Base-by-base conservation (phyloP, 2,329 filamentous ascomycete species). In the Fusarium continuum region DNA sequence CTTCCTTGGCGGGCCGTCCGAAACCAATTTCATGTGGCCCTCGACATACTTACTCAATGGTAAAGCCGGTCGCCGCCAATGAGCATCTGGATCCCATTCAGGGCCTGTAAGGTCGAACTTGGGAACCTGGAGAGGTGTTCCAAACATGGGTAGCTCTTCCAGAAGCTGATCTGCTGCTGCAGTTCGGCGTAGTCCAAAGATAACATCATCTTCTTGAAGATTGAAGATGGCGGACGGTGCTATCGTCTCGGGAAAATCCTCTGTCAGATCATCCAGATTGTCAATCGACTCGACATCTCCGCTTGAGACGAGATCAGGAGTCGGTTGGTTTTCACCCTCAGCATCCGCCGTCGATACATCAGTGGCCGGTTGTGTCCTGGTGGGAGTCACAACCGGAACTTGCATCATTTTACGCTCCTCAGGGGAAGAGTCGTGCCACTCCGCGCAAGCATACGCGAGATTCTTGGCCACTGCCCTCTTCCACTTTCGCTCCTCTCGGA, bases 401-500 rank as follows among this genome's bases (percentile, higher is more conserved):
- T 94, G 92, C 55, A 97, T 80, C 3, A 81, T 73, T 55, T 83
- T 83, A 41, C 88, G 86, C 55, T 90, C 85, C 64, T 90, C 87
- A 5, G 82, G 76, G 29, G 81, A 82, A 31, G 89, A 85, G 19
- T 84, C 82, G 31, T 92, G 84, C 86, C 92, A 99, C 67, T 94
- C 89, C 0, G 90, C 91, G 75, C 94, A 98, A 70, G 90, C 91
- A 70, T 88, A 82, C 2, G 93, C 95, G 57, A 97, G 82, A 54
- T 89, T 92, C 55, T 89, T 89, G 6, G 93, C 93, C 29, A 90
- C 85, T 3, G 90, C 86, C 72, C 87, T 88, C 78, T 97, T 98
- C 93, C 93, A 97, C 74, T 96, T 97, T 34, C 92, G 83, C 75
- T 98, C 95, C 76, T 97, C 92, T 46, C 91, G 86, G 72, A 97